Evolutionary conservation across 1,284 basidiomycete species (phyloP), one percentile per base, ranked within the genome.

Genomic region (Lentinus polychrous): DNA sequence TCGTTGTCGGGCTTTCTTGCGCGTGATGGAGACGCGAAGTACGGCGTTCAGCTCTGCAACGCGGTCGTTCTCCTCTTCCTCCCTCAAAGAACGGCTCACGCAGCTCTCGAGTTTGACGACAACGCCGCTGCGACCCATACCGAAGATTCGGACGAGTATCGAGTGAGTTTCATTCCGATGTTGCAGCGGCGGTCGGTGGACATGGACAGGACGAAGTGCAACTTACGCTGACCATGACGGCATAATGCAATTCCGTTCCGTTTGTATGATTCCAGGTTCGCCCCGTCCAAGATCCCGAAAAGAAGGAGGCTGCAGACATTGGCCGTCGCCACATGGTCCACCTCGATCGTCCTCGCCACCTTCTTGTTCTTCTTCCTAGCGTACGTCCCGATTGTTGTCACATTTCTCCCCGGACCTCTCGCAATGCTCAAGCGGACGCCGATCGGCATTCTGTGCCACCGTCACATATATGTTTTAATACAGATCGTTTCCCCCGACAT

Each of bases 401-500:
- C 11, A 46, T n/a, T 31, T 14, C 20, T 8, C 23, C 24, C 46
- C 17, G 40, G 14, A 22, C 37, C 32, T 50, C 46, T 45, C 20
- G 33, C n/a, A 10, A 27, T 27, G 10, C 27, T 27, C 27, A 27
- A 27, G 27, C 18, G 14, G n/a, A 37, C 35, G 35, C 14, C 14
- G 14, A 37, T 15, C 18, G 35, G 14, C 14, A 14, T 18, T 4
- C 7, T 37, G 33, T 34, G 18, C 14, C 35, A 37, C 14, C 35
- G 18, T 18, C 14, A 37, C 7, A n/a, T 6, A 5, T 5, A 40
- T 8, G 17, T 43, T 49, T 46, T 23, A 40, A 48, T 45, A 6
- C 66, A 97, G 94, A 60, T 94, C 95, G 0, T 77, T 92, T 49
- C 95, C 94, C 0, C 75, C 83, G 2, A 66, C 93, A 34, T 99